Percentiles rank a stretch among this genome's conserved stretches.
Evolutionary conservation across 257 asterid genomes (phyloP).

Genomic region (Nicotiana sylvestris): DNA sequence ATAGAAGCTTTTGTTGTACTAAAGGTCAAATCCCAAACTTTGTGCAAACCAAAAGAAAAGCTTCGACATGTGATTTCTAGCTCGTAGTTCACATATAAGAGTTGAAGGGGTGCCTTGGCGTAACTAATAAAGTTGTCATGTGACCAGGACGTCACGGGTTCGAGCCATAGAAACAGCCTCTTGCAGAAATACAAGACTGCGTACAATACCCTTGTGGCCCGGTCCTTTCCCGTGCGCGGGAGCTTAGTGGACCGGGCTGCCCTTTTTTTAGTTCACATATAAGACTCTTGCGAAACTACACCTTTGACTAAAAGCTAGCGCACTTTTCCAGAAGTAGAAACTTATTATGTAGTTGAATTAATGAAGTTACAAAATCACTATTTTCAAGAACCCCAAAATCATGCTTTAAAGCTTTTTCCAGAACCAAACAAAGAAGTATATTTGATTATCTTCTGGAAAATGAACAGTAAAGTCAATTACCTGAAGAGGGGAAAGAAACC

Average conservation of each 20-base stretch:
- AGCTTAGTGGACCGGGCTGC: no score
- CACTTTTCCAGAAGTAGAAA: not conserved
- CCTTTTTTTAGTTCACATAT: not conserved
- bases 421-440: not conserved
- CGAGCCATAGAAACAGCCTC: no score
- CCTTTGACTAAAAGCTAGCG: not conserved
- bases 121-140: no score
- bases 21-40: not conserved
- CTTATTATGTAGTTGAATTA: not conserved
- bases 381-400: not conserved
- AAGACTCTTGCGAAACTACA: not conserved
- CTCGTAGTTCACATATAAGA: not conserved
- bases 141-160: no score
- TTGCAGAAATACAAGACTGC: no score
- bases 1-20: not conserved
- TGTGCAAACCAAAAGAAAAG: not conserved
- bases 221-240: no score
- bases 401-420: not conserved
- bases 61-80: not conserved
- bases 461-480: conserved; percentile 25
- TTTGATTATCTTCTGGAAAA: not conserved
- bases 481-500: conserved; percentile 83
- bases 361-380: not conserved
- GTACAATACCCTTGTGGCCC: no score
- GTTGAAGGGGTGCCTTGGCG: no score